These are phyloP conservation scores for Plasmodium gaboni DNA, from an alignment of 169 alveolate genomes.

Conservation along the genomic window DNA sequence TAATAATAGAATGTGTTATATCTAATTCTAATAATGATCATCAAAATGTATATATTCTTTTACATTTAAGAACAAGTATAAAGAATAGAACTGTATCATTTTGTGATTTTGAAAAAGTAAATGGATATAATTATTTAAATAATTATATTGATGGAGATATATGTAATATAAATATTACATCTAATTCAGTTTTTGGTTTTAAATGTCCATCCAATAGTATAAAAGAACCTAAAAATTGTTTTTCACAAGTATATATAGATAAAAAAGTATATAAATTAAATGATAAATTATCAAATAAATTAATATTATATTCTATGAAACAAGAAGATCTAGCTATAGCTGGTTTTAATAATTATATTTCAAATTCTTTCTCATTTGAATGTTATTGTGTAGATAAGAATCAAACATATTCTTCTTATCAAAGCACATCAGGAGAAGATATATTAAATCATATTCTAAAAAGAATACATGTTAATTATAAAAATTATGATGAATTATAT, in stretches of 20 bases:
- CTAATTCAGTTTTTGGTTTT: constrained; percentile 46
- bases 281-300: background rate
- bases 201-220: constrained; percentile 26
- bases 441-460: constrained; percentile 4
- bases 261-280: background rate
- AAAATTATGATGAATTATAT: constrained; percentile 49
- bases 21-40: background rate
- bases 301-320: constrained; percentile 21
- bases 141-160: constrained; percentile 11
- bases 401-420: background rate
- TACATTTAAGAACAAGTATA: constrained; percentile 23
- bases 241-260: constrained; percentile 15
- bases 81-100: constrained; percentile 11
- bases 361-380: constrained; percentile 25
- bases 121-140: constrained; percentile 28
- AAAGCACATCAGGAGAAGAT: background rate
- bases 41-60: constrained; percentile 19
- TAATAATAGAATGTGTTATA: constrained; percentile 33
- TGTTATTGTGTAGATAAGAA: constrained; percentile 35
- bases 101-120: constrained; percentile 34
- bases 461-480: constrained; percentile 30
- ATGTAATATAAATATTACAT: constrained; percentile 19
- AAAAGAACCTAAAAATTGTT: constrained; percentile 47
- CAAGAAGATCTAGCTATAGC: constrained; percentile 25
- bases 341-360: constrained; percentile 15